Evolutionary conservation across 176 grass and related monocot genomes (phyloP).

Genomic region (Ananas comosus): DNA sequence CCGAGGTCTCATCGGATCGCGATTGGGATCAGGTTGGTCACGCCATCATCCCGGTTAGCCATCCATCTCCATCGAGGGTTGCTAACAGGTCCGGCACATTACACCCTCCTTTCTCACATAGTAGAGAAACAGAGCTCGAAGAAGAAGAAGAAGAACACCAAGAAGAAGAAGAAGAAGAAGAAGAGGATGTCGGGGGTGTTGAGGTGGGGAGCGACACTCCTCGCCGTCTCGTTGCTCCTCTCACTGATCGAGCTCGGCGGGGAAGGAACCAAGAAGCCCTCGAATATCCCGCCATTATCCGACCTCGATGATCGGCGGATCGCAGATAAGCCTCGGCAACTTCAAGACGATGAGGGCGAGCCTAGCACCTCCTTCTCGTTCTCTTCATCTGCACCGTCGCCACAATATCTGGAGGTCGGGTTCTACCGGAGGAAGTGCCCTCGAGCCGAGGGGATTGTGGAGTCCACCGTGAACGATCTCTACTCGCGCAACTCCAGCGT

Average conservation of each 20-base stretch:
- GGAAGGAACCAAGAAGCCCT: not conserved
- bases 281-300: not conserved
- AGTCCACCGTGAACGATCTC: slow-evolving; percentile 28
- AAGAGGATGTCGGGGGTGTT: slow-evolving; percentile 13
- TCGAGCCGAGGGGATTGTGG: slow-evolving; percentile 27
- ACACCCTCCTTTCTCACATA: no score
- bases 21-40: no score
- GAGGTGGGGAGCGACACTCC: not conserved
- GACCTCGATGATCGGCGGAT: not conserved
- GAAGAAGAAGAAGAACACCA: not conserved
- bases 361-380: slow-evolving; percentile 32
- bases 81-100: no score
- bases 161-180: not conserved
- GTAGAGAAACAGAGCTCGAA: not conserved
- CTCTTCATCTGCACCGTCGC: not conserved
- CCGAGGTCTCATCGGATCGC: no score
- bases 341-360: slow-evolving; percentile 3
- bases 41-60: no score
- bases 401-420: slow-evolving; percentile 15
- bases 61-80: no score
- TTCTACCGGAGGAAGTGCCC: slow-evolving; percentile 46
- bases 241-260: slow-evolving; percentile 1
- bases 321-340: not conserved
- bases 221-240: slow-evolving; percentile 22
- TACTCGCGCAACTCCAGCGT: slow-evolving; percentile 24